These are phyloP conservation scores for Rhododendron molle DNA, from an alignment of 148 eudicot species.

Conservation along the genomic window DNA sequence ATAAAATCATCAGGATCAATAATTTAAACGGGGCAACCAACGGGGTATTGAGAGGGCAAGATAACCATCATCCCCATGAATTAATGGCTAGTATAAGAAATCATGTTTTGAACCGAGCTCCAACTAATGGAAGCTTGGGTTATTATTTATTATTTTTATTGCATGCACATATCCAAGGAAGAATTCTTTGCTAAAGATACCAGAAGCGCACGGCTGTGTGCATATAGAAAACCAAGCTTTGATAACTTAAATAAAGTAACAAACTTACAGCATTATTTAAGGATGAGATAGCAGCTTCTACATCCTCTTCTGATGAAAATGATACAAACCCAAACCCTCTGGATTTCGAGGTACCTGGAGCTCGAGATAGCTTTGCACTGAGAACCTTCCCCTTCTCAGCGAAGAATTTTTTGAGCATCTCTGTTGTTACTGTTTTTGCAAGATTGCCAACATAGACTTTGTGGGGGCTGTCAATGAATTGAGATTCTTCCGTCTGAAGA, in stretches of 20 bases:
- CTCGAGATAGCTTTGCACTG: conserved; percentile 76
- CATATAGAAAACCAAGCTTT: background rate
- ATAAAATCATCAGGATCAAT: background rate
- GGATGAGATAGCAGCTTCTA: conserved; percentile 70
- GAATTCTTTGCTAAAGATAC: background rate
- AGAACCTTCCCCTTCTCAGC: conserved; percentile 81
- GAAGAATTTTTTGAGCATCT: conserved; percentile 60
- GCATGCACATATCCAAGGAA: background rate
- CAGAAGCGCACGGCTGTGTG: background rate
- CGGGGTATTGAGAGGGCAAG: background rate
- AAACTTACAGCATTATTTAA: conserved; percentile 73
- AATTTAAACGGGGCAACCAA: background rate
- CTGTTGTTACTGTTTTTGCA: conserved; percentile 81
- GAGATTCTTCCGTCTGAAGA: conserved; percentile 54
- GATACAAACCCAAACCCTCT: conserved; percentile 84
- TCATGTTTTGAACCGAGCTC: background rate
- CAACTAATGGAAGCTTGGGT: background rate
- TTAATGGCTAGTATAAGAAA: background rate
- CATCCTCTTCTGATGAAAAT: conserved; percentile 90
- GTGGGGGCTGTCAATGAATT: conserved; percentile 74
- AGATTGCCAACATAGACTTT: conserved; percentile 94
- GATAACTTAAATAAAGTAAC: background rate
- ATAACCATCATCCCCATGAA: background rate
- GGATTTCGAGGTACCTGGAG: conserved; percentile 89
- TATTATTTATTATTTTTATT: background rate